phyloP scores from a whole-genome alignment of 2,329 filamentous ascomycete species.

The Aspergillus costaricaensis region DNA sequence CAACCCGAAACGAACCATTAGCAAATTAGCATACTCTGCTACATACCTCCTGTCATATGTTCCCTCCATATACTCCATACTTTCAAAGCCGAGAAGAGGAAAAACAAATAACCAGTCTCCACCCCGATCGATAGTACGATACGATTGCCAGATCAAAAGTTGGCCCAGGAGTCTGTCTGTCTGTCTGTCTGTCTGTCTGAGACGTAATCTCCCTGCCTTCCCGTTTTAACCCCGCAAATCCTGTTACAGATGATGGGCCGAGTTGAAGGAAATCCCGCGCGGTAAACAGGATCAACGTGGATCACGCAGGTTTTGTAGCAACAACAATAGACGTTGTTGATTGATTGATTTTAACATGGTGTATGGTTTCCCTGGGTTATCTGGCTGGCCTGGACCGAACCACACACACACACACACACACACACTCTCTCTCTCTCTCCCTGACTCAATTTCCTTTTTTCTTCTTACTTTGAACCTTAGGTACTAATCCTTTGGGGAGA shows the following conservation, averaged over 20 bases:
- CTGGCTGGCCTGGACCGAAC: slow-evolving; percentile 2
- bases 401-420: not conserved
- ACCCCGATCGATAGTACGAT: not conserved
- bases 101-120: not conserved
- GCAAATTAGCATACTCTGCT: not conserved
- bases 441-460: not conserved
- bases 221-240: slow-evolving; percentile 2
- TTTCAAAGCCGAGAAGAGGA: no score
- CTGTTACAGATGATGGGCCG: slow-evolving; percentile 2
- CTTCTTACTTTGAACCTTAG: not conserved
- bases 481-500: not conserved
- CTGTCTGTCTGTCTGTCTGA: not conserved
- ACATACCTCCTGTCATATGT: not conserved
- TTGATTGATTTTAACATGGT: not conserved
- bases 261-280: slow-evolving; percentile 12
- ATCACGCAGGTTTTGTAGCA: slow-evolving; percentile 12
- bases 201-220: slow-evolving; percentile 6
- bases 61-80: not conserved
- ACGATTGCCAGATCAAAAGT: not conserved
- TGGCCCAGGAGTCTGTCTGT: not conserved
- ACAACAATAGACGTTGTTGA: slow-evolving; percentile 6
- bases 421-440: not conserved
- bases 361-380: slow-evolving; percentile 5
- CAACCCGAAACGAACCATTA: not conserved
- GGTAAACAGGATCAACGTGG: slow-evolving; percentile 12